phyloP scores from a whole-genome alignment of 176 grass and related monocot species.

The Ampelocalamus luodianensis region DNA sequence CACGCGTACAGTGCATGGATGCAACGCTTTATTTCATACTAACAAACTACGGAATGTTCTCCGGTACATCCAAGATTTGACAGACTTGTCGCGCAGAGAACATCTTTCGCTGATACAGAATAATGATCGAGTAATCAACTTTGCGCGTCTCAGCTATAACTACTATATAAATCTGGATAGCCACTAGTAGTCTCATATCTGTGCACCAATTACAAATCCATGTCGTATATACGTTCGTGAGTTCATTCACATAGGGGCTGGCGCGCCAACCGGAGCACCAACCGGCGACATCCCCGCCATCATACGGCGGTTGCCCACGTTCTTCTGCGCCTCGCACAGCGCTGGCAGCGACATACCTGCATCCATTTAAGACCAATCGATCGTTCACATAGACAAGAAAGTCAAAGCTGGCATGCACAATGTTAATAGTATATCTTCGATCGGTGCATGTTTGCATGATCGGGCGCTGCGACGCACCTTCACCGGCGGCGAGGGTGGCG shows the following conservation, averaged over 20 bases:
- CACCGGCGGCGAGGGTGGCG: slow-evolving; percentile 57
- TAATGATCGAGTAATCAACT: not conserved
- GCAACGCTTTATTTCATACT: not conserved
- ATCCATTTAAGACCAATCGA: not conserved
- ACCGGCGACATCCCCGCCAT: slow-evolving; percentile 19
- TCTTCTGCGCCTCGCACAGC: slow-evolving; percentile 23
- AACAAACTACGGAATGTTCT: not conserved
- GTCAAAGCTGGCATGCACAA: not conserved
- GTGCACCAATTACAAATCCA: no score
- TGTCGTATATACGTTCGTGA: not conserved
- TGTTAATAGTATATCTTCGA: not conserved
- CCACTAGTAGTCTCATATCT: no score
- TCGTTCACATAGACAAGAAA: not conserved
- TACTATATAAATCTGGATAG: not conserved
- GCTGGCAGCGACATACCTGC: slow-evolving; percentile 28
- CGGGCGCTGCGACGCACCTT: slow-evolving; percentile 28
- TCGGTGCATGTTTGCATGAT: not conserved
- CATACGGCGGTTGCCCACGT: slow-evolving; percentile 28
- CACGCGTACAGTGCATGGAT: not conserved
- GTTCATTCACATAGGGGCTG: slow-evolving; percentile 15
- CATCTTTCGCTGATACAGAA: not conserved
- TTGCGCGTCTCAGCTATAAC: not conserved
- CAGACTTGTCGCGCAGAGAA: not conserved
- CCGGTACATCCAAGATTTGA: not conserved
- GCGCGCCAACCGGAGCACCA: slow-evolving; percentile 10